Conservation (phyloP, 257 asterid species). For the Asclepias syriaca region DNA sequence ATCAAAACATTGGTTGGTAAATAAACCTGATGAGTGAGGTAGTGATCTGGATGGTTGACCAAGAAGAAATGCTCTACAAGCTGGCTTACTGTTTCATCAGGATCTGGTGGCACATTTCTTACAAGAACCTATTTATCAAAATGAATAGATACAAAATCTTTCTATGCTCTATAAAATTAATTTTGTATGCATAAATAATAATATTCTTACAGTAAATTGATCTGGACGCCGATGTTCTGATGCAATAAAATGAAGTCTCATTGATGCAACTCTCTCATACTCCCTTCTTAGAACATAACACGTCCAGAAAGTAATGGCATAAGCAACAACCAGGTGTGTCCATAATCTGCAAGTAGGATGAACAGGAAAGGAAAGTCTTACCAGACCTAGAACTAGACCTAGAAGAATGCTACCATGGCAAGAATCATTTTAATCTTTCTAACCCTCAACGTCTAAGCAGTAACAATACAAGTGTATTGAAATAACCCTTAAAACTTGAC, state of each 20-base stretch:
- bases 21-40: slow-evolving; percentile 80
- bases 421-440: too few relatives aligned
- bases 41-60: slow-evolving; percentile 91
- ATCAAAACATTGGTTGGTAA: too few relatives aligned
- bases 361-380: neutral
- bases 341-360: slow-evolving; percentile 60
- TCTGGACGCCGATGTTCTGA: slow-evolving; percentile 88
- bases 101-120: slow-evolving; percentile 81
- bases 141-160: neutral
- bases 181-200: neutral
- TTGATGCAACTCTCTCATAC: slow-evolving; percentile 52
- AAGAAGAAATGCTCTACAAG: slow-evolving; percentile 85
- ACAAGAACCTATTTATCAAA: slow-evolving; percentile 58
- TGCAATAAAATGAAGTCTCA: slow-evolving; percentile 92
- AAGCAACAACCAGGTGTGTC: slow-evolving; percentile 88
- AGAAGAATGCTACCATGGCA: neutral
- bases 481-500: too few relatives aligned
- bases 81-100: slow-evolving; percentile 76
- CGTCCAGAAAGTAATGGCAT: slow-evolving; percentile 89
- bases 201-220: slow-evolving; percentile 73
- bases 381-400: too few relatives aligned
- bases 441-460: too few relatives aligned
- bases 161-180: neutral
- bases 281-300: slow-evolving; percentile 67
- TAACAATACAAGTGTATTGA: too few relatives aligned